Percentiles rank a stretch among this genome's conserved stretches.
These are phyloP conservation scores for Xylariomycetidae sp. DNA, from an alignment of 2,329 filamentous ascomycete species.

Conservation along the genomic window DNA sequence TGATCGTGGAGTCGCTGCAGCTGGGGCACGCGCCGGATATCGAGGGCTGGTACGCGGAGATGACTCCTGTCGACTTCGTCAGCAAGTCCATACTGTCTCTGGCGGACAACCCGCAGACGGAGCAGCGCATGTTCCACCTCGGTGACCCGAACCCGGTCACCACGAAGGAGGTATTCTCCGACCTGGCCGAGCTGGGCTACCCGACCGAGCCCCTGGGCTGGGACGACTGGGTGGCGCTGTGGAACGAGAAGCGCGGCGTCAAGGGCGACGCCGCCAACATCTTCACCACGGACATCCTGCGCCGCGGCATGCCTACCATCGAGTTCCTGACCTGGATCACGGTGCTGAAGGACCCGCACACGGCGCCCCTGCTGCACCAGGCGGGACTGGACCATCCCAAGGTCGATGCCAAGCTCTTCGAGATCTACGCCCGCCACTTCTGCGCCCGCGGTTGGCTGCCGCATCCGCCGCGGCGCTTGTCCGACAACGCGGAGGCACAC, in stretches of 20 bases:
- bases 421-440: constrained; percentile 75
- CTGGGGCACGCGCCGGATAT: constrained; percentile 66
- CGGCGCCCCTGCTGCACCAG: constrained; percentile 50
- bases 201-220: constrained; percentile 59
- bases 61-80: constrained; percentile 80
- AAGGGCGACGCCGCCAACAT: constrained; percentile 64
- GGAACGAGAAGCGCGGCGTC: constrained; percentile 61
- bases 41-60: constrained; percentile 71
- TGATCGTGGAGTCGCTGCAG: constrained; percentile 71
- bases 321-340: constrained; percentile 66
- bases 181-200: constrained; percentile 63
- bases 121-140: constrained; percentile 34
- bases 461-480: constrained; percentile 48
- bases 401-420: constrained; percentile 63
- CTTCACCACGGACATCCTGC: constrained; percentile 73
- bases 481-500: constrained; percentile 10
- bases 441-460: constrained; percentile 73
- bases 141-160: constrained; percentile 51
- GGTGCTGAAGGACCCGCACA: constrained; percentile 65
- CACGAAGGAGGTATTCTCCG: constrained; percentile 59
- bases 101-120: constrained; percentile 54
- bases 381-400: constrained; percentile 56
- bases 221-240: constrained; percentile 68
- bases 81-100: constrained; percentile 68
- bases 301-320: constrained; percentile 72